These are phyloP conservation scores for Diutina rugosa DNA, from an alignment of 1,139 yeast species.

Conservation along the genomic window DNA sequence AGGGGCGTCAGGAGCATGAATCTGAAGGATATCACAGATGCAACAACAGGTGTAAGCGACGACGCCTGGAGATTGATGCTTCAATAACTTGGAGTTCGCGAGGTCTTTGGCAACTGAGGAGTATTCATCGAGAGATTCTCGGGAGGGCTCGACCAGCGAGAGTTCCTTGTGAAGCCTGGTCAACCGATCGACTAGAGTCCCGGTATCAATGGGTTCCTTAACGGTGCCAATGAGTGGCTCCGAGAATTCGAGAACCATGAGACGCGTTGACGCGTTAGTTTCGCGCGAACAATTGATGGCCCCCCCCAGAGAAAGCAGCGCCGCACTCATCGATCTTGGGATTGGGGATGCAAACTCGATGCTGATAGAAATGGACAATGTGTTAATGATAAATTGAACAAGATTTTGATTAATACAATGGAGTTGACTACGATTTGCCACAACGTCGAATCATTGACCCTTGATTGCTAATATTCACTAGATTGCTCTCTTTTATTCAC, in stretches of 20 bases:
- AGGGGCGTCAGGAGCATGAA: slow-evolving; percentile 90
- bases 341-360: no score
- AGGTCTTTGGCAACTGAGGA: slow-evolving; percentile 36
- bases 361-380: no score
- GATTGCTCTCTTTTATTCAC: background rate
- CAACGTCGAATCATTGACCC: background rate
- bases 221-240: background rate
- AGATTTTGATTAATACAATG: background rate
- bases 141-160: background rate
- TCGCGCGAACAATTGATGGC: background rate
- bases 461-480: background rate
- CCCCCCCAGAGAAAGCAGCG: no score
- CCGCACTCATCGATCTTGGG: no score
- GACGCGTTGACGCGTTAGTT: background rate
- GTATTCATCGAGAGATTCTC: slow-evolving; percentile 11
- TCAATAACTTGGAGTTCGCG: slow-evolving; percentile 42
- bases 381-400: no score
- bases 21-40: slow-evolving; percentile 59
- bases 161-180: background rate
- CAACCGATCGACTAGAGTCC: background rate
- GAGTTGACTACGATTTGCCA: background rate
- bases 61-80: slow-evolving; percentile 56
- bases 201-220: background rate
- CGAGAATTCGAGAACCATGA: background rate
- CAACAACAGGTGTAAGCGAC: slow-evolving; percentile 66